phyloP scores from a whole-genome alignment of 805 yeast genomes.

The Candida piceae region DNA sequence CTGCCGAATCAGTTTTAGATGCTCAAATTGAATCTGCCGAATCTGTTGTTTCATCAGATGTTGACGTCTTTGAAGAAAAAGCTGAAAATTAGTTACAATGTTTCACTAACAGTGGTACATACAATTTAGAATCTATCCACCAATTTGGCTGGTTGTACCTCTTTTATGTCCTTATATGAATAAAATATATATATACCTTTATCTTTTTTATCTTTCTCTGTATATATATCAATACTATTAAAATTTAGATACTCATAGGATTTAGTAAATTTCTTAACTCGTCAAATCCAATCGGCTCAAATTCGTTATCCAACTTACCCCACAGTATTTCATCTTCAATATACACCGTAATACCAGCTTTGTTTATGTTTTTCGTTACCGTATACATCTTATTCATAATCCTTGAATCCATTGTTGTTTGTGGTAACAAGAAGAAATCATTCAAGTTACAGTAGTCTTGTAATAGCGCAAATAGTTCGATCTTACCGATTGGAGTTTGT shows the following conservation, averaged over 20 bases:
- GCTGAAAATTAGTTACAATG: neutral
- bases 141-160: too few relatives aligned
- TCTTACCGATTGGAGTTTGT: conserved; percentile 30
- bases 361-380: conserved; percentile 33
- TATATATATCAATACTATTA: too few relatives aligned
- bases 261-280: too few relatives aligned
- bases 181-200: too few relatives aligned
- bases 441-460: conserved; percentile 51
- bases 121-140: too few relatives aligned
- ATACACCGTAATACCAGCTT: conserved; percentile 35
- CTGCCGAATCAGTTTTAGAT: conserved; percentile 1
- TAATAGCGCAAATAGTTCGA: conserved; percentile 55
- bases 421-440: conserved; percentile 39
- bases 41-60: too few relatives aligned
- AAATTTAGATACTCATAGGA: too few relatives aligned
- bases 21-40: too few relatives aligned
- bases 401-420: conserved; percentile 22
- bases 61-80: neutral
- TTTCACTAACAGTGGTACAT: too few relatives aligned
- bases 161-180: too few relatives aligned
- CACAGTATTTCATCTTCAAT: conserved; percentile 63
- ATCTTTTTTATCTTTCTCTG: too few relatives aligned
- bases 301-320: conserved; percentile 24
- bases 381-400: conserved; percentile 30
- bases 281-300: conserved; percentile 40